Conservation (phyloP, 495 filamentous ascomycete genomes). For the Tuber umbilicatum region DNA sequence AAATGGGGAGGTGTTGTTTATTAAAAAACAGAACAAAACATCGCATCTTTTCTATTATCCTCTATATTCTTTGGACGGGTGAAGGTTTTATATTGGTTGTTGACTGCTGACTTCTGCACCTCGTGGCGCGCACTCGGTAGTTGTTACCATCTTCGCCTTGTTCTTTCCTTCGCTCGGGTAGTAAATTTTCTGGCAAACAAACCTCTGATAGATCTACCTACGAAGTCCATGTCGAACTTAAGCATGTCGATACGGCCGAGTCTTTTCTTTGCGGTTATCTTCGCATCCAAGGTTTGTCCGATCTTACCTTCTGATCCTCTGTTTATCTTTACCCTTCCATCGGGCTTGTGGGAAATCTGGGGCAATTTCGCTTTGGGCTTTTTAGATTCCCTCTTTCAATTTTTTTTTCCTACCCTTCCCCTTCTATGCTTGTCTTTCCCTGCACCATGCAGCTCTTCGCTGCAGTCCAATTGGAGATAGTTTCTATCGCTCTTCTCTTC, state of each 20-base stretch:
- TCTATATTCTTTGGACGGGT: not conserved
- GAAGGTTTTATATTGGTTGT: not conserved
- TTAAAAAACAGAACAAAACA: not conserved
- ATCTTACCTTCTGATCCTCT: slow-evolving; percentile 3
- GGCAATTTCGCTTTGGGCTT: not conserved
- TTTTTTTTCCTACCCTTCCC: not conserved
- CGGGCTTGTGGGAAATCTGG: slow-evolving; percentile 1
- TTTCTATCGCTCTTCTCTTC: slow-evolving; percentile 5
- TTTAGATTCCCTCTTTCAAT: not conserved
- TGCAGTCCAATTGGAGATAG: slow-evolving; percentile 23
- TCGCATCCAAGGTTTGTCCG: slow-evolving; percentile 75
- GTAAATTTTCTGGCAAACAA: slow-evolving; percentile 83
- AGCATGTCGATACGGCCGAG: slow-evolving; percentile 89
- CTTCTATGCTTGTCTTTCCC: not conserved
- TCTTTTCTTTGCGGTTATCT: slow-evolving; percentile 95
- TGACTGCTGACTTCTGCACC: slow-evolving; percentile 16
- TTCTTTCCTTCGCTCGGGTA: slow-evolving; percentile 79
- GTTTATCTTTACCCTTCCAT: not conserved
- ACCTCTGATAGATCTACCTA: slow-evolving; percentile 85
- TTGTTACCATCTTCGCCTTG: slow-evolving; percentile 60
- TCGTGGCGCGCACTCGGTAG: slow-evolving; percentile 39
- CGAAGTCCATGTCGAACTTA: slow-evolving; percentile 93
- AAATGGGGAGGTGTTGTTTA: not conserved
- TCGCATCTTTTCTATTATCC: not conserved
- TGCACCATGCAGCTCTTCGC: slow-evolving; percentile 3